Evolutionary conservation across 164 flowering plant genomes (phyloP).

Genomic region (Macadamia integrifolia): DNA sequence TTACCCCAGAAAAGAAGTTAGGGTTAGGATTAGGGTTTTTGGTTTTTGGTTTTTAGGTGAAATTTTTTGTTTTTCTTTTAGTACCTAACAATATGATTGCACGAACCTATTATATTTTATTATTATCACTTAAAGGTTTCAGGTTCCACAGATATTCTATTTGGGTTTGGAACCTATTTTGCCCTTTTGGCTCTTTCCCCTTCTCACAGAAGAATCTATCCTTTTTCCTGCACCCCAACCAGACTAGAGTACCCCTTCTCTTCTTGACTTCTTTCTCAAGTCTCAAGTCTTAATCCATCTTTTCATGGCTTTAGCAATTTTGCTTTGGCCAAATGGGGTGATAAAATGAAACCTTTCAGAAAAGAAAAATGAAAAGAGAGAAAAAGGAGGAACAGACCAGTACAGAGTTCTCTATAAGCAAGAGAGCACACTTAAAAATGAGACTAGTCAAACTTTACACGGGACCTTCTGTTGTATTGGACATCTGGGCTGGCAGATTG

Average conservation of each 20-base stretch:
- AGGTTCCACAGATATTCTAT: constrained; percentile 20
- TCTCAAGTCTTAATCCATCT: not conserved
- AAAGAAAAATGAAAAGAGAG: not conserved
- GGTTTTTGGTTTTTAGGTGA: no score
- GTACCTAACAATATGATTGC: constrained; percentile 27
- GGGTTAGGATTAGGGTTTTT: no score
- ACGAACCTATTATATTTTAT: constrained; percentile 14
- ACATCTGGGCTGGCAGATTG: not conserved
- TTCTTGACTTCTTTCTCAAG: constrained; percentile 3
- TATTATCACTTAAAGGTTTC: not conserved
- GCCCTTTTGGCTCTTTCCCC: no score
- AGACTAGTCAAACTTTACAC: not conserved
- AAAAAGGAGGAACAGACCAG: not conserved
- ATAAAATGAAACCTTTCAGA: no score
- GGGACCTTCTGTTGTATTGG: not conserved
- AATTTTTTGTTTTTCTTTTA: not conserved
- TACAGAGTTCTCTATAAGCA: not conserved
- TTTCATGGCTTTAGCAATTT: constrained; percentile 9
- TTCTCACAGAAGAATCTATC: not conserved
- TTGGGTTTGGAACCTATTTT: not conserved
- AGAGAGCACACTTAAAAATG: not conserved
- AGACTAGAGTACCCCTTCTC: not conserved
- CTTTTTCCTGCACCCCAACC: no score
- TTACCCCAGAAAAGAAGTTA: no score
- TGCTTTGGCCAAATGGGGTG: not conserved